Conservation (phyloP, 1,139 yeast genomes). For the Chernovozyma aurita region DNA sequence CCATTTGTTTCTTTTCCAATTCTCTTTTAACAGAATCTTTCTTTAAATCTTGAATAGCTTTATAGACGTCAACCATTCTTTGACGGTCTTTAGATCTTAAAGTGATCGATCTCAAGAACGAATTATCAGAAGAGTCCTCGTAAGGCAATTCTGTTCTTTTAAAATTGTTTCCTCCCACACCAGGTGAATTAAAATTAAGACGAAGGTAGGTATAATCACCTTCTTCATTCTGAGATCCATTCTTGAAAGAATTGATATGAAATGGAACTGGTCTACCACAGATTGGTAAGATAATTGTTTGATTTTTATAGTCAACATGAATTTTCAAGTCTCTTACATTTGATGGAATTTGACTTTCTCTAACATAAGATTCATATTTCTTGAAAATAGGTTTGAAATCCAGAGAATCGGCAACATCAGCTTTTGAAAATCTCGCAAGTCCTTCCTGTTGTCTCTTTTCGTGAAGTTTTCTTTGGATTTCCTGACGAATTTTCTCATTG, state of each 20-base stretch:
- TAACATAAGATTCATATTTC: slow-evolving; percentile 87
- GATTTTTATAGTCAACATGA: slow-evolving; percentile 83
- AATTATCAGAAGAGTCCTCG: slow-evolving; percentile 82
- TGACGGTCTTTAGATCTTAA: slow-evolving; percentile 88
- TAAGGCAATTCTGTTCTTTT: slow-evolving; percentile 81
- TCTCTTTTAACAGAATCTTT: slow-evolving; percentile 90
- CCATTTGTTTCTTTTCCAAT: slow-evolving; percentile 84
- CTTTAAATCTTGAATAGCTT: slow-evolving; percentile 87
- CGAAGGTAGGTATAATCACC: slow-evolving; percentile 91
- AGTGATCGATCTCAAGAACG: slow-evolving; percentile 83
- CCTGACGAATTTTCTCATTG: slow-evolving; percentile 76
- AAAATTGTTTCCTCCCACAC: slow-evolving; percentile 68
- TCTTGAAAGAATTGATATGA: slow-evolving; percentile 90
- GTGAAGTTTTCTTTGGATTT: slow-evolving; percentile 77
- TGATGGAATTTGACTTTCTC: slow-evolving; percentile 87
- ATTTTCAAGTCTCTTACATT: slow-evolving; percentile 80
- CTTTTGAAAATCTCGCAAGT: slow-evolving; percentile 66
- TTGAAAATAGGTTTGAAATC: slow-evolving; percentile 77
- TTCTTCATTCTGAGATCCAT: slow-evolving; percentile 93
- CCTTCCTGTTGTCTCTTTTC: slow-evolving; percentile 87
- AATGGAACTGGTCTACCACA: slow-evolving; percentile 97
- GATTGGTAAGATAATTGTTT: slow-evolving; percentile 86
- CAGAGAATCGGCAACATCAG: slow-evolving; percentile 63
- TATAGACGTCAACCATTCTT: slow-evolving; percentile 86
- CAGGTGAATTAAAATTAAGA: slow-evolving; percentile 91